Base-by-base conservation (phyloP, 176 grass and related monocot species). In the Paspalum vaginatum region DNA sequence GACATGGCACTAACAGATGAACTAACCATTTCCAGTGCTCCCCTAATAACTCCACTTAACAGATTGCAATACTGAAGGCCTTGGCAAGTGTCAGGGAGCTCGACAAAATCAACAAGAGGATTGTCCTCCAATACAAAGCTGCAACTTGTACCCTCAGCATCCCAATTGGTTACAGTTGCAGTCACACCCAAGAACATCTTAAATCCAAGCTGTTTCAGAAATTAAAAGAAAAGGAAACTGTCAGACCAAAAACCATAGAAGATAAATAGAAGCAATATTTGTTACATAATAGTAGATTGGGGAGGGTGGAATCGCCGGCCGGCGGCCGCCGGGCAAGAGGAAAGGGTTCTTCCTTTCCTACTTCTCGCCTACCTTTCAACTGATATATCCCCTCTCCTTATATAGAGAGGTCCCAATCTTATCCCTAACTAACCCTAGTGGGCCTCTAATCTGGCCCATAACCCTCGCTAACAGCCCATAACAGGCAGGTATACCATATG, bases 181-280 rank as follows among this genome's bases (percentile, higher is more conserved):
- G 96, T 89, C 58, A 99, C 90, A 41, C 96, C 92, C 65, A 99
- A 78, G 87, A 95, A 99, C 96, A 99, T 99, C 82, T 99, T 99
- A 75, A 99, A 95, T 8, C 96, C 96, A 82, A 99, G 90, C 96
- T 99, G 88, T 71, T 85, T 64, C 49, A 5, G 6, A 11, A 65
- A 74, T 11, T 2, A 14, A 52, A 41, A 70, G 43, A 65, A 52
- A 21, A 6, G 5, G 0, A 49, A 18, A 17, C 20, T 22, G 71
- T 89, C 48, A 85, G 82, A 81, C 46, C 63, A 70, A 64, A 56
- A 41, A 58, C 45, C 37, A n/a, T 55, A 45, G 48, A 74, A 12
- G 26, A 27, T 11, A 47, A 65, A 56, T 6, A 71, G 4, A 80
- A 8, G 11, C 10, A 44, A 58, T 11, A 43, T 41, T 6, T 32